Evolutionary conservation across 352 stramenopile genomes (phyloP), one percentile per base, ranked within the genome.

Genomic region (Pythium dissimile): DNA sequence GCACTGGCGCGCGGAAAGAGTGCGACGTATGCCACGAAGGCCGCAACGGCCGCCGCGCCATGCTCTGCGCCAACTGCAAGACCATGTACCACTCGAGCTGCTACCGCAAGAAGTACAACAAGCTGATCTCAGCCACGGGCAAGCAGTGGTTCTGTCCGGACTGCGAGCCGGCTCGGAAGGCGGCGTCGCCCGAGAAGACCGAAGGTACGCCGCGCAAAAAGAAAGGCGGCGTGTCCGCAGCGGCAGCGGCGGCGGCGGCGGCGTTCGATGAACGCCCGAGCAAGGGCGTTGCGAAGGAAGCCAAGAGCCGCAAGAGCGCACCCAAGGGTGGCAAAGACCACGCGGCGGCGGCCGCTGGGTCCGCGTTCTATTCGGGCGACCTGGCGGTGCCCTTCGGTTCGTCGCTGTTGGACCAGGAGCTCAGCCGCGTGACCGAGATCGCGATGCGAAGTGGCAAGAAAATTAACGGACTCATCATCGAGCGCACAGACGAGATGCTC

Each of bases 81-180:
- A 75, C 73, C 54, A 92, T 92, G 77, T 94, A 89, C 44, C 84
- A 94, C 71, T 74, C 73, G 30, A 92, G 79, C 54, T 94, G 84
- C 73, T 92, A 86, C 60, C 82, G 84, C 30, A 84, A 90, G 54
- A 77, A 89, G 61, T 89, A 83, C 54, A 59, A 69, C 26, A 92
- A 92, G 51, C 45, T 90, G 13, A 78, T 84, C 46, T 75, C 76
- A 27, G 66, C 73, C 41, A 67, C 64, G 18, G 73, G 72, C 50
- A 86, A 88, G 30, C 82, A 92, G 50, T 94, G 84, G 84, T 80
- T 78, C 59, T 94, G 84, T 54, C 80, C 78, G 0, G 84, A 94
- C 30, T 94, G 84, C 46, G 84, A 94, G 49, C 71, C 79, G 16
- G 64, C 52, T 27, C 71, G 68, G 43, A 59, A 60, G 21, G 37